A percentile compares a stretch with the other conserved stretches of the same genome.
These are phyloP conservation scores for Paecilomyces variotii DNA, from an alignment of 2,329 filamentous ascomycete species.

Conservation along the genomic window DNA sequence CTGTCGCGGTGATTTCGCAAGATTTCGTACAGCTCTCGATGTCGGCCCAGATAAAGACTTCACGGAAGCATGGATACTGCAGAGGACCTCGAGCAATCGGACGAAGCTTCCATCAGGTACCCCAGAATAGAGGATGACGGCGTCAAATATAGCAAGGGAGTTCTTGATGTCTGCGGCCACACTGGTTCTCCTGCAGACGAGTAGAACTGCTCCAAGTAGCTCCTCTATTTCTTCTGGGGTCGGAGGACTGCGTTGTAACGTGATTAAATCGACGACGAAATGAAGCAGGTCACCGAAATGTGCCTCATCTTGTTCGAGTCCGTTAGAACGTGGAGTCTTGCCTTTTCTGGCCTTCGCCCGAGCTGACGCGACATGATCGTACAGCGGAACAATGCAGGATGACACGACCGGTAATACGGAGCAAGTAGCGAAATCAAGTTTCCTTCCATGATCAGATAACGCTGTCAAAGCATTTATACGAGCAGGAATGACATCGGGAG, in stretches of 20 bases:
- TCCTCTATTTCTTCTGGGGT: conserved; percentile 26
- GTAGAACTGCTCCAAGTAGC: conserved; percentile 30
- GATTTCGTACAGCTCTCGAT: conserved; percentile 33
- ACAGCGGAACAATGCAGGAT: conserved; percentile 31
- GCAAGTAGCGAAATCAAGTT: conserved; percentile 31
- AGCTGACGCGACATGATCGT: conserved; percentile 26
- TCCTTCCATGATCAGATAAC: conserved; percentile 36
- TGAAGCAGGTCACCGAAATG: conserved; percentile 32
- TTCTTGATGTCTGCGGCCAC: conserved; percentile 36
- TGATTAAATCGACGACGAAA: conserved; percentile 35
- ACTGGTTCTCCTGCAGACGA: conserved; percentile 34
- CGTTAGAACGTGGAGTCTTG: conserved; percentile 24
- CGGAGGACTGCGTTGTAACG: conserved; percentile 31
- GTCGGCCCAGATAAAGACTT: conserved; percentile 36
- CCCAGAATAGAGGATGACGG: conserved; percentile 33
- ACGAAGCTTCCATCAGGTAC: conserved; percentile 31
- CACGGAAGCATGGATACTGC: conserved; percentile 38
- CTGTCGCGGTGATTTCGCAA: conserved; percentile 32
- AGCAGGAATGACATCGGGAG: conserved; percentile 29
- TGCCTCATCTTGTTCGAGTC: conserved; percentile 25
- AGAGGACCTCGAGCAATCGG: conserved; percentile 33
- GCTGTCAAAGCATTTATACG: conserved; percentile 32
- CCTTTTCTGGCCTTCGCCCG: conserved; percentile 31
- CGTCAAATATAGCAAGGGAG: conserved; percentile 33
- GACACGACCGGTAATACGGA: conserved; percentile 33